phyloP scores from a whole-genome alignment of 208 protist species.

The Herpetomonas muscarum region DNA sequence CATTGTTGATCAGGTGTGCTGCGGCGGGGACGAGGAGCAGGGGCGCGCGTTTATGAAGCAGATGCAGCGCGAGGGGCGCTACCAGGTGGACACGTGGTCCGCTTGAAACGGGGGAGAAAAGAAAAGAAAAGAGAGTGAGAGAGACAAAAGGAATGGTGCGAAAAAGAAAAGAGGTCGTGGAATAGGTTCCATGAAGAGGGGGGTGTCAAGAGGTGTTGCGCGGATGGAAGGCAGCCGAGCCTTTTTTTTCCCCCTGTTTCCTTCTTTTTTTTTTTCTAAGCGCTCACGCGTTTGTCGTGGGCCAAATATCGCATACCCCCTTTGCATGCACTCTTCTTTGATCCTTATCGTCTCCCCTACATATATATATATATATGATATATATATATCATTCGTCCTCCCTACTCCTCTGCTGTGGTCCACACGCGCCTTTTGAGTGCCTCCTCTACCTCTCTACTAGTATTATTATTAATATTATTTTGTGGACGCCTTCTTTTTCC shows the following conservation, averaged over 20 bases:
- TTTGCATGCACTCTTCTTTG: no score
- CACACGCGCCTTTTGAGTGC: neutral
- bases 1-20: slow-evolving; percentile 48
- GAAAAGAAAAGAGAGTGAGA: neutral
- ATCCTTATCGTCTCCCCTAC: no score
- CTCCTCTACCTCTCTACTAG: neutral
- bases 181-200: no score
- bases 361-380: no score
- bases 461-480: neutral
- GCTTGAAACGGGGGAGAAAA: slow-evolving; percentile 24
- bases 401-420: neutral
- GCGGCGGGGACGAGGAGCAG: slow-evolving; percentile 29
- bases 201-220: neutral
- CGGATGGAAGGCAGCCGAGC: neutral
- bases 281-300: neutral
- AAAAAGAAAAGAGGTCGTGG: no score
- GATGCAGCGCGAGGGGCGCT: slow-evolving; percentile 46
- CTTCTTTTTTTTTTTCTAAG: slow-evolving; percentile 3
- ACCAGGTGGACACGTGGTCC: slow-evolving; percentile 86
- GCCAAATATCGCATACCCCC: no score
- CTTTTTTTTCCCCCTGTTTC: neutral
- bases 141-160: no score
- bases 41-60: slow-evolving; percentile 32
- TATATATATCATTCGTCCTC: neutral
- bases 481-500: neutral